A percentile compares a stretch with the other conserved stretches of the same genome.
Conservation (phyloP, 2,329 filamentous ascomycete species). For the Phoma herbarum region DNA sequence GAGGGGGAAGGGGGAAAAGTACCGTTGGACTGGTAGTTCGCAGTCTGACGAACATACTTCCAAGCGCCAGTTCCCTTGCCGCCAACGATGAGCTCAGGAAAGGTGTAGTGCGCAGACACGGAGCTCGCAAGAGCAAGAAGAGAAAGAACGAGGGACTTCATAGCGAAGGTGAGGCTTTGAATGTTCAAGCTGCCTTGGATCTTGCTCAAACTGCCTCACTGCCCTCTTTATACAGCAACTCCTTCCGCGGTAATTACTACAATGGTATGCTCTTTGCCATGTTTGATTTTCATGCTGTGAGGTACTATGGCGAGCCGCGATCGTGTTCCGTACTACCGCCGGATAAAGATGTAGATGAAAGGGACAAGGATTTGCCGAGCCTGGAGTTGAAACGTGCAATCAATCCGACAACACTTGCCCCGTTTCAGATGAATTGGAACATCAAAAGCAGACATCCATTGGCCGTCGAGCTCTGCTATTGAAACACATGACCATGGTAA, state of each 20-base stretch:
- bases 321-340: conserved; percentile 24
- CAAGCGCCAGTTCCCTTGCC: conserved; percentile 37
- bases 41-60: conserved; percentile 45
- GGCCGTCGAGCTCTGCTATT: neutral
- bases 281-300: neutral
- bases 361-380: conserved; percentile 20
- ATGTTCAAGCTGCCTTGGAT: neutral
- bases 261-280: neutral
- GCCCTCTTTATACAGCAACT: conserved; percentile 19
- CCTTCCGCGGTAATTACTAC: neutral
- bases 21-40: conserved; percentile 50
- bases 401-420: conserved; percentile 7
- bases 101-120: conserved; percentile 46
- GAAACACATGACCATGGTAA: conserved; percentile 3
- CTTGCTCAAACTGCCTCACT: conserved; percentile 13
- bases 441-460: neutral
- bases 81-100: conserved; percentile 41
- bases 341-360: conserved; percentile 31
- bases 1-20: neutral
- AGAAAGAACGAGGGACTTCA: conserved; percentile 41
- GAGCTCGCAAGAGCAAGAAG: conserved; percentile 34
- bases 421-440: conserved; percentile 4
- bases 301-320: conserved; percentile 12
- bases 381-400: conserved; percentile 22
- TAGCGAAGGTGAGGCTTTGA: conserved; percentile 15